phyloP scores from a whole-genome alignment of 305 asterid species.

The Fraxinus ornus region DNA sequence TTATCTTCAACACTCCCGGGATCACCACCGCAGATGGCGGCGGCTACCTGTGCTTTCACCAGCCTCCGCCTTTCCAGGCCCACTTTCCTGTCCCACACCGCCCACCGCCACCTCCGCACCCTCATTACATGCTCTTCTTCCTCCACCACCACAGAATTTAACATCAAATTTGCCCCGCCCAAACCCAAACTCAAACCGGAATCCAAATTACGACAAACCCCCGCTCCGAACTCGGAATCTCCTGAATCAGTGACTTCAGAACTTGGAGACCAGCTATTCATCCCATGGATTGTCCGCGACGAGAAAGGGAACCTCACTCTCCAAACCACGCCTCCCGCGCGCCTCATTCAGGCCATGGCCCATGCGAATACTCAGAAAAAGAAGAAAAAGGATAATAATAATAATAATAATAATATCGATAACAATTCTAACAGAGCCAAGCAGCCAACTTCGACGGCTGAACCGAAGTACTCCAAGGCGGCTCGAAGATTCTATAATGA shows the following conservation, averaged over 20 bases:
- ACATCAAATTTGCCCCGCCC: constrained; percentile 68
- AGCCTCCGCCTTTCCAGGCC: constrained; percentile 45
- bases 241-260: constrained; percentile 28
- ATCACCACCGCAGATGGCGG: constrained; percentile 55
- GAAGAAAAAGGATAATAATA: constrained; percentile 35
- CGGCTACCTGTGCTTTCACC: constrained; percentile 59
- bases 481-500: constrained; percentile 94
- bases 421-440: constrained; percentile 26
- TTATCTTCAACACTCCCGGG: neutral
- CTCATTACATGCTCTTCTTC: constrained; percentile 44
- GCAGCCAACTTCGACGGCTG: constrained; percentile 29
- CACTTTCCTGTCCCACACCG: constrained; percentile 33
- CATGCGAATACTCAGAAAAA: constrained; percentile 52
- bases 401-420: neutral
- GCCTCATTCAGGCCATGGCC: constrained; percentile 51
- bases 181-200: constrained; percentile 57
- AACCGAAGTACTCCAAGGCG: constrained; percentile 87
- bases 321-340: constrained; percentile 51
- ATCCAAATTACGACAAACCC: constrained; percentile 25
- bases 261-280: constrained; percentile 39
- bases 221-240: constrained; percentile 29
- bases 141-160: constrained; percentile 51
- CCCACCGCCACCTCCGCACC: constrained; percentile 53
- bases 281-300: constrained; percentile 70
- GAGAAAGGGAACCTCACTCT: constrained; percentile 58